Evolutionary conservation across 345 rosid species (phyloP).

Genomic region (Eucalyptus albens): DNA sequence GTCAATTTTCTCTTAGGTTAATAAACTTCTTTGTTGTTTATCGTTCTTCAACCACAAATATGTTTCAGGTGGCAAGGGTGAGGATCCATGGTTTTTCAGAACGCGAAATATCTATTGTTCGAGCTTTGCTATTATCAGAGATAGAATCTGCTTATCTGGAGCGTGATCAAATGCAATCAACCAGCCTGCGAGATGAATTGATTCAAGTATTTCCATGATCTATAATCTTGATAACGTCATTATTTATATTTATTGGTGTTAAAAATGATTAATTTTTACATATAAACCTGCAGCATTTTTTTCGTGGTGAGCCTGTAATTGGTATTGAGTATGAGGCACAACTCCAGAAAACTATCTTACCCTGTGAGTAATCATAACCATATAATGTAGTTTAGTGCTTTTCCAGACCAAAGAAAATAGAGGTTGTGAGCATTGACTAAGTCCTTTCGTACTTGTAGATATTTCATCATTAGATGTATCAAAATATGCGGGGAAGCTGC

Average conservation of each 20-base stretch:
- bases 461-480: constrained; percentile 75
- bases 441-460: constrained; percentile 23
- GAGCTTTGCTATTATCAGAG: constrained; percentile 74
- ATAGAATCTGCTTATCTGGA: constrained; percentile 94
- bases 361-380: constrained; percentile 41
- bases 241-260: background rate
- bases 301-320: constrained; percentile 70
- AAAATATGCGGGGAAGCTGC: constrained; percentile 62
- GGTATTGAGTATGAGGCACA: constrained; percentile 85
- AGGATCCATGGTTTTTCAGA: constrained; percentile 91
- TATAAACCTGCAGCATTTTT: constrained; percentile 29
- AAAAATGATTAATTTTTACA: background rate
- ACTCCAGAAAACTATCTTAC: constrained; percentile 81
- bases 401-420: background rate
- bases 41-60: constrained; percentile 1
- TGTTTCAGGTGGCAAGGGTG: constrained; percentile 73
- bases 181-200: constrained; percentile 81
- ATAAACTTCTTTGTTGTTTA: background rate
- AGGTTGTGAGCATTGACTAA: background rate
- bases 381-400: background rate
- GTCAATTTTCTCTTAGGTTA: constrained; percentile 14
- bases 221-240: background rate
- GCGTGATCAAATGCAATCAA: constrained; percentile 88
- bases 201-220: constrained; percentile 42
- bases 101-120: constrained; percentile 72